Base-by-base conservation (phyloP, 129 eudicot species). In the Flaveria sonorensis region DNA sequence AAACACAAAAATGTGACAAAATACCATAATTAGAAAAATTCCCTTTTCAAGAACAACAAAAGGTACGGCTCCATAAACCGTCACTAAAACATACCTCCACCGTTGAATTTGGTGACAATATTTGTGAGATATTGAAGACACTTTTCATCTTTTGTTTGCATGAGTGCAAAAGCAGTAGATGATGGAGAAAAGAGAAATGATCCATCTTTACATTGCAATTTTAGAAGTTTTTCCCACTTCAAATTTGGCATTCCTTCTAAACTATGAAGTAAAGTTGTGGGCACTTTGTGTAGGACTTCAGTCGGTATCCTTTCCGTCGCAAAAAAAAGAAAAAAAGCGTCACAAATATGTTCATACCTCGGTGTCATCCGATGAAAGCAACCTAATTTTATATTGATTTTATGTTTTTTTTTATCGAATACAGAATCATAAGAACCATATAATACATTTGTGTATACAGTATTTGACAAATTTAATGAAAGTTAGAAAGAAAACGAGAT, bases 151-250 rank as follows among this genome's bases (percentile, higher is more conserved):
- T 88, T 89, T 48, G 97, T 89, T 43, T 92, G 85, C 86, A 89
- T 89, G 66, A 95, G 92, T 23, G 99, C 99, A 85, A 69, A 92
- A 83, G 99, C 99, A 82, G 99, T 95, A 51, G 99, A 89, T 61
- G 99, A 88, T 68, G 97, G 97, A 45, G 99, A 95, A 74, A 95
- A 95, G 12, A 95, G 83, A 64, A 95, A 92, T 10, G 99, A 95
- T 4, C 99, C 99, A 89, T 95, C 97, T 68, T 79, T 26, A 68
- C 83, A 84, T 51, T 88, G 96, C 50, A 95, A 73, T 68, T 86
- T 80, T 18, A 95, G 63, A 50, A 95, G 87, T 81, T 92, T 89
- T 86, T 92, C 86, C 99, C 99, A 95, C 16, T 84, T 90, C 59
- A 92, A 81, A 28, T 78, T 95, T 6, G 78, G 73, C 92, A 95